These are phyloP conservation scores for Phytophthora idaei DNA, from an alignment of 352 stramenopile species.

Conservation along the genomic window DNA sequence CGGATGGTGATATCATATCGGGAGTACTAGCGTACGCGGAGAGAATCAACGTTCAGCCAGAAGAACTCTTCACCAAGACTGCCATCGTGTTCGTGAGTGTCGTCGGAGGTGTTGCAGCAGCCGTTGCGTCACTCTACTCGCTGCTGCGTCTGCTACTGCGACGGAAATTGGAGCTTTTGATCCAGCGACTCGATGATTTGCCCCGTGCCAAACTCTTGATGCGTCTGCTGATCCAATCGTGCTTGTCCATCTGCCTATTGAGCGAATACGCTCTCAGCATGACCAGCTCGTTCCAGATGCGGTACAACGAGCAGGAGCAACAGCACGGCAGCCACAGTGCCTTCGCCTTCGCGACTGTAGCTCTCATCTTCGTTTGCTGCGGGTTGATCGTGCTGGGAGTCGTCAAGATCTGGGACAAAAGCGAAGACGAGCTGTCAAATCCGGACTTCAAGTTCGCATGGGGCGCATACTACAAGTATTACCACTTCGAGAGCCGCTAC, in stretches of 20 bases:
- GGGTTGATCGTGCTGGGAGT: slow-evolving; percentile 72
- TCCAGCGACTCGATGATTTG: slow-evolving; percentile 68
- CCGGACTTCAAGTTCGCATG: slow-evolving; percentile 82
- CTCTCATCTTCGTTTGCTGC: slow-evolving; percentile 69
- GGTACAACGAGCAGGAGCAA: slow-evolving; percentile 62
- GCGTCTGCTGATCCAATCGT: slow-evolving; percentile 69
- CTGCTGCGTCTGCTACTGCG: slow-evolving; percentile 52
- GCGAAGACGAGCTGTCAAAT: slow-evolving; percentile 53
- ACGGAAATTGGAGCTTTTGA: slow-evolving; percentile 55
- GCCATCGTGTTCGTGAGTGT: slow-evolving; percentile 67
- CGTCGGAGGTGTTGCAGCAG: slow-evolving; percentile 58
- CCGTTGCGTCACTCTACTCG: slow-evolving; percentile 64
- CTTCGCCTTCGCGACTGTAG: slow-evolving; percentile 62
- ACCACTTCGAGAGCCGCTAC: slow-evolving; percentile 61
- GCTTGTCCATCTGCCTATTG: slow-evolving; percentile 76
- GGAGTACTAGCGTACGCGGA: slow-evolving; percentile 72
- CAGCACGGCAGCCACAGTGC: slow-evolving; percentile 47
- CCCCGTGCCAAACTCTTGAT: slow-evolving; percentile 73
- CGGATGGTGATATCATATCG: slow-evolving; percentile 76
- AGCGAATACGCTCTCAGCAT: slow-evolving; percentile 83
- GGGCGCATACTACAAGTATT: slow-evolving; percentile 87
- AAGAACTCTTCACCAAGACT: slow-evolving; percentile 78
- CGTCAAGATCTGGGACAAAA: slow-evolving; percentile 71
- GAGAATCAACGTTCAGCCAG: slow-evolving; percentile 64
- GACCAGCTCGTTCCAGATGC: slow-evolving; percentile 81